Conservation (phyloP, 805 yeast genomes). For the Candida insectorum region DNA sequence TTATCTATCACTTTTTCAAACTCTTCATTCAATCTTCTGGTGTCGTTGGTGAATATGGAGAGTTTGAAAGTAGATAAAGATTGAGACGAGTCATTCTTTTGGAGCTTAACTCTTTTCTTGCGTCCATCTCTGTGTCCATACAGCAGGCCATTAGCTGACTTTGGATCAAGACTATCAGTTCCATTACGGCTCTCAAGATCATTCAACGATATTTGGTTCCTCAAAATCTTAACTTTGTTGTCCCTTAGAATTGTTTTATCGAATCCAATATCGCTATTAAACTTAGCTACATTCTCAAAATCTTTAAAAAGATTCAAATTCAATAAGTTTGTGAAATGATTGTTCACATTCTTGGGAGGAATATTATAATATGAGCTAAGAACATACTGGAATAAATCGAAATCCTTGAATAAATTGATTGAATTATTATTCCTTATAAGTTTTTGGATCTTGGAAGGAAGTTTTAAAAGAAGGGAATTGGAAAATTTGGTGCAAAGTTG, state of each 20-base stretch:
- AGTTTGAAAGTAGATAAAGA: constrained; percentile 11
- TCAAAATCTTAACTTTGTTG: constrained; percentile 22
- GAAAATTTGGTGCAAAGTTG: constrained; percentile 20
- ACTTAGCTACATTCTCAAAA: constrained; percentile 31
- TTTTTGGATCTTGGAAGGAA: constrained; percentile 35
- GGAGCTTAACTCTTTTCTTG: constrained; percentile 6
- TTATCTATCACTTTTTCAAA: constrained; percentile 11
- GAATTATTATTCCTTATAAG: constrained; percentile 26
- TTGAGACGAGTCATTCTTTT: constrained; percentile 7
- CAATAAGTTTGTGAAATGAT: constrained; percentile 35
- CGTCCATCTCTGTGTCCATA: too few species aligned
- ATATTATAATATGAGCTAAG: constrained; percentile 37
- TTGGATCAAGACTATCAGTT: background rate
- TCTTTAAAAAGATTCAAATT: constrained; percentile 35
- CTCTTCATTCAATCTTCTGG: constrained; percentile 4
- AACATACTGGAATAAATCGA: constrained; percentile 36
- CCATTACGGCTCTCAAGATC: constrained; percentile 9
- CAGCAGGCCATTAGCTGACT: too few species aligned
- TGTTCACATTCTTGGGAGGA: constrained; percentile 28
- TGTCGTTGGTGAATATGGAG: constrained; percentile 12
- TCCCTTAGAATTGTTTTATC: constrained; percentile 21
- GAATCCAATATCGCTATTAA: constrained; percentile 23
- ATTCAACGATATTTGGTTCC: constrained; percentile 23
- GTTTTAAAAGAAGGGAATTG: constrained; percentile 19
- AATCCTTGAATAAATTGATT: constrained; percentile 30